Evolutionary conservation across 139 green algal species (phyloP).

Genomic region (Nannochloris sp.): DNA sequence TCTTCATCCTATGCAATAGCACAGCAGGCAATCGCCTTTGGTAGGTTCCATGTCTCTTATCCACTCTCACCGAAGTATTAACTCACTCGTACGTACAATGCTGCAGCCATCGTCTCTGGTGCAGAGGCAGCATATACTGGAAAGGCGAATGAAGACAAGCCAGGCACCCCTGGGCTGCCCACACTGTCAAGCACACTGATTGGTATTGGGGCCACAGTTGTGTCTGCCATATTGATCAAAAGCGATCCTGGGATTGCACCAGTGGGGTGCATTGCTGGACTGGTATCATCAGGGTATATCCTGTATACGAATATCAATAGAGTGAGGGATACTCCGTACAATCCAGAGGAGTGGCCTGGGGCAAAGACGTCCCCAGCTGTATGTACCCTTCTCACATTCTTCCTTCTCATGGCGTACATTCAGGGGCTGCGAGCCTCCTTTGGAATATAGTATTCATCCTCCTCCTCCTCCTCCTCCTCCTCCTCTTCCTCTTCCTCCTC

Average conservation of each 20-base stretch:
- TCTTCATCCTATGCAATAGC: constrained; percentile 24
- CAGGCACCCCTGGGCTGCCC: constrained; percentile 9
- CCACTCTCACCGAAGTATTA: not conserved
- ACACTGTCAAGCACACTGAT: constrained; percentile 12
- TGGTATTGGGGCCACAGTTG: constrained; percentile 14
- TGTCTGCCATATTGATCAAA: constrained; percentile 4
- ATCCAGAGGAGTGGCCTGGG: constrained; percentile 50
- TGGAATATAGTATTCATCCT: not conserved
- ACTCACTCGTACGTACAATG: not conserved
- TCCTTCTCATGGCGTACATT: constrained; percentile 44
- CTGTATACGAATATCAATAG: constrained; percentile 10
- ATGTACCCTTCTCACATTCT: constrained; percentile 52
- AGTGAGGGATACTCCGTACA: constrained; percentile 16
- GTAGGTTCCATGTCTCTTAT: not conserved
- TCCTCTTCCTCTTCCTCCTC: not conserved
- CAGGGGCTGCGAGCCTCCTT: constrained; percentile 29
- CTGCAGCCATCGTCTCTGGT: constrained; percentile 23
- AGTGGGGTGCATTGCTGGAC: constrained; percentile 15
- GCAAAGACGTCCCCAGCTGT: constrained; percentile 44
- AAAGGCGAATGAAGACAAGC: not conserved
- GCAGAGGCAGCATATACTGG: constrained; percentile 24
- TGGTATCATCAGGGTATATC: constrained; percentile 7
- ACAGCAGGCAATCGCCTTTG: constrained; percentile 45
- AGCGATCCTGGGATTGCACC: constrained; percentile 1
- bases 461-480: not conserved